phyloP scores from a whole-genome alignment of 495 filamentous ascomycete genomes.

The Geoglossum glabrum region DNA sequence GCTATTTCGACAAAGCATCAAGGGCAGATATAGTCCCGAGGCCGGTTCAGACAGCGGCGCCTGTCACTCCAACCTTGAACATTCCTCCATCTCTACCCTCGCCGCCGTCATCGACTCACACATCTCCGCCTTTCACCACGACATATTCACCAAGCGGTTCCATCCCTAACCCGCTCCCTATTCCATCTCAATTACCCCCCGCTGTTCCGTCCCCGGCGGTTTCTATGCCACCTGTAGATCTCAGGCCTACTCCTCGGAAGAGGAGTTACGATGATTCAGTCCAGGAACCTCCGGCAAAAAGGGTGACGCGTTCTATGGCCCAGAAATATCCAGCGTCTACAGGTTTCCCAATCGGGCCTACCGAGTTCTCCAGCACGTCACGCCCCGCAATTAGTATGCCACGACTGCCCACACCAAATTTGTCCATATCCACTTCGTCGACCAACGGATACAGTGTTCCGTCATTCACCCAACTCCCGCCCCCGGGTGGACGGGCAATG shows the following conservation, averaged over 20 bases:
- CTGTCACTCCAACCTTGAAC: slow-evolving; percentile 10
- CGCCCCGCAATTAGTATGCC: slow-evolving; percentile 13
- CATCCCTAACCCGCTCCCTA: slow-evolving; percentile 19
- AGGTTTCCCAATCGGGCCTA: slow-evolving; percentile 7
- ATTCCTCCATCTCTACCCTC: slow-evolving; percentile 31
- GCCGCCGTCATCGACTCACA: slow-evolving; percentile 27
- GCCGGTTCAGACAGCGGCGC: background rate
- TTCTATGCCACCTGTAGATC: slow-evolving; percentile 25
- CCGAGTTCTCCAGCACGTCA: slow-evolving; percentile 8
- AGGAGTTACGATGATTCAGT: slow-evolving; percentile 45
- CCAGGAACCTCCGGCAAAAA: slow-evolving; percentile 49
- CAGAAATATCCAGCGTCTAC: slow-evolving; percentile 11
- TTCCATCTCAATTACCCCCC: slow-evolving; percentile 19
- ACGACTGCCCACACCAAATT: slow-evolving; percentile 36
- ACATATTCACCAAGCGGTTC: slow-evolving; percentile 13
- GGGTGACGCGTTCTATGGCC: slow-evolving; percentile 19
- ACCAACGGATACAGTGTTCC: slow-evolving; percentile 8
- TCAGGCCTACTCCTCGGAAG: slow-evolving; percentile 34
- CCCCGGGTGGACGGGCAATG: slow-evolving; percentile 33
- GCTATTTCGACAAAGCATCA: slow-evolving; percentile 53
- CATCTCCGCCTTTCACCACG: slow-evolving; percentile 20
- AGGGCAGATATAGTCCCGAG: slow-evolving; percentile 8
- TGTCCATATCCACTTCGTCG: slow-evolving; percentile 24
- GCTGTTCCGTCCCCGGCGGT: slow-evolving; percentile 31
- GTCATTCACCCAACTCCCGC: slow-evolving; percentile 25